Evolutionary conservation across 2,329 filamentous ascomycete genomes (phyloP).

Genomic region (Trichoderma sp.): DNA sequence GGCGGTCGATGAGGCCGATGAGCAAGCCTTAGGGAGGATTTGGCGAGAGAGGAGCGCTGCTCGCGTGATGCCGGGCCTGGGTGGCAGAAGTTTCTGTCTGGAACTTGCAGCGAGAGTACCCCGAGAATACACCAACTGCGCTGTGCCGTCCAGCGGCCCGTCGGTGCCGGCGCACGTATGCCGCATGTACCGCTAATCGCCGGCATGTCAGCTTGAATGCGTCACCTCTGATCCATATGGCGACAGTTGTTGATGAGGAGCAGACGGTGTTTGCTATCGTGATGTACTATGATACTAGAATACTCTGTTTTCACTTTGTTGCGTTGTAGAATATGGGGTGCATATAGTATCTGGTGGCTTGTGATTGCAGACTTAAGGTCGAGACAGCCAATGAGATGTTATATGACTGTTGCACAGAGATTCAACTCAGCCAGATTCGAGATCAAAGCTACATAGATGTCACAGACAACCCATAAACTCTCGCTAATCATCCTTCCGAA

Average conservation of each 20-base stretch:
- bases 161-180: not conserved
- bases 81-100: too few relatives aligned
- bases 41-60: not conserved
- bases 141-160: not conserved
- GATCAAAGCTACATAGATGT: not conserved
- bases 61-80: slow-evolving; percentile 7
- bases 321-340: too few relatives aligned
- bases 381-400: not conserved
- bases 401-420: not conserved
- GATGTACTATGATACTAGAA: not conserved
- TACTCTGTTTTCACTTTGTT: too few relatives aligned
- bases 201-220: not conserved
- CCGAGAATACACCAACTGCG: not conserved
- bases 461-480: not conserved
- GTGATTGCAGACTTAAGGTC: not conserved
- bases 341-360: too few relatives aligned
- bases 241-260: not conserved
- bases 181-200: not conserved
- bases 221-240: slow-evolving; percentile 13
- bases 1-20: not conserved
- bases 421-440: not conserved
- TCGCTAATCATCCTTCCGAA: not conserved
- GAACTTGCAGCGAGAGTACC: not conserved
- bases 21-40: not conserved
- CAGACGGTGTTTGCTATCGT: not conserved